Conservation (phyloP, 129 eudicot genomes). For the Helianthus annuus region HanXRQr2.0-SUNRISE NC_035433.2:4776397-4776896, state of each 20-base stretch:
- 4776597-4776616: background rate
- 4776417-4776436: constrained; percentile 8
- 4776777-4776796: too few species aligned
- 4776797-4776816: too few species aligned
- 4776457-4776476: background rate
- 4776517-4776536: constrained; percentile 1
- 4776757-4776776: too few species aligned
- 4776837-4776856: too few species aligned
- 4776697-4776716: background rate
- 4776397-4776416: background rate
- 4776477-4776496: background rate
- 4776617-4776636: background rate
- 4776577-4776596: background rate
- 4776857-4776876: too few species aligned
- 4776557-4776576: constrained; percentile 7
- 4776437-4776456: background rate
- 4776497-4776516: background rate
- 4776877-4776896: too few species aligned
- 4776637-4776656: background rate
- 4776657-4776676: background rate
- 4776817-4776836: too few species aligned
- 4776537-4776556: constrained; percentile 4
- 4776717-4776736: background rate
- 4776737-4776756: too few species aligned
- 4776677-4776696: background rate